Evolutionary conservation across 2,329 filamentous ascomycete genomes (phyloP), one percentile per base, ranked within the genome.

Genomic region (Didymella sp.): DNA sequence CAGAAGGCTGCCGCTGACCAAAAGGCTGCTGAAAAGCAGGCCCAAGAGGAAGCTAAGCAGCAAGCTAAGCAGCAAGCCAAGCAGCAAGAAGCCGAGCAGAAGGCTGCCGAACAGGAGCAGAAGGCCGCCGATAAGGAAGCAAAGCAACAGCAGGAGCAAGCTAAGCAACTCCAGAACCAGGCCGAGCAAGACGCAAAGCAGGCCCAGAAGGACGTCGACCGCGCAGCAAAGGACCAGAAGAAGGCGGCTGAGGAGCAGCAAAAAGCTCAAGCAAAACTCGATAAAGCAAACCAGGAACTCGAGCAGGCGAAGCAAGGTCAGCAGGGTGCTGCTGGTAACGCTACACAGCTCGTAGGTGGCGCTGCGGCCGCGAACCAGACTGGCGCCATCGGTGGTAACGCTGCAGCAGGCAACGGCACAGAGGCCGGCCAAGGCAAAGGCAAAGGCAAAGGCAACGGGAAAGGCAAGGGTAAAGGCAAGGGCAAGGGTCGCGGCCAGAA

Each of bases 171-270:
- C 24, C 44, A 54, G 4, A 48, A 49, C 37, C 51, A 54, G 30
- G 53, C 47, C 6, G 28, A 47, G 17, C 41, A 51, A 25, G 53
- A 51, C 35, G 53, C 53, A 51, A 46, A 56, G 24, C 53, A 56
- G 30, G 53, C 53, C 13, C 53, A 51, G 11, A 51, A 59, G 11
- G 51, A 59, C 15, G 45, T 47, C 6, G 52, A 59, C 6, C 25
- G 30, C 6, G 52, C 51, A 9, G 41, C 41, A n/a, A 46, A 56
- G 33, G 51, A 56, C 21, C 52, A 59, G 33, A 21, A 46, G 24
- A 56, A 58, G 22, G 49, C 56, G 6, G 24, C 49, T 12, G 31
- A 58, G 2, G 44, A 58, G 33, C 46, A 56, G 42, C 22, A 59
- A 22, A 44, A 56, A 8, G 47, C 51, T 2, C 40, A 59, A 12